Conservation (phyloP, 2,329 filamentous ascomycete species). For the Rutstroemia sp. region DNA sequence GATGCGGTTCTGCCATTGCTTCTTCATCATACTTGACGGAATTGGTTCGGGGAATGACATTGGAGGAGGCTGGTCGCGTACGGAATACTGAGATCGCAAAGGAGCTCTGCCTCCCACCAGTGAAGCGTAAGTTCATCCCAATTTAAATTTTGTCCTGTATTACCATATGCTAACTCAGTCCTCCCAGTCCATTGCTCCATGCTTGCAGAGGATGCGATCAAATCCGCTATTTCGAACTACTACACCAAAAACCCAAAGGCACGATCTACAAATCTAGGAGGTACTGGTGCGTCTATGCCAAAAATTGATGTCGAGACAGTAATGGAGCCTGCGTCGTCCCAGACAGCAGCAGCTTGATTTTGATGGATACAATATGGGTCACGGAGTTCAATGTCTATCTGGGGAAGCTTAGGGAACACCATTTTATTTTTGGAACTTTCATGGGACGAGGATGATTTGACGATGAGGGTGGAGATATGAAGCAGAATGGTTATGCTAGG, state of each 20-base stretch:
- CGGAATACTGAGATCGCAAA: slow-evolving; percentile 98
- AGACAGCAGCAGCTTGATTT: slow-evolving; percentile 18
- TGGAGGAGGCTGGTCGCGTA: slow-evolving; percentile 88
- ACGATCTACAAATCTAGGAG: slow-evolving; percentile 66
- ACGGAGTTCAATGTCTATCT: not conserved
- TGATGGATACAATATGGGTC: not conserved
- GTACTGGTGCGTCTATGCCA: slow-evolving; percentile 63
- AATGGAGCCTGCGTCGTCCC: slow-evolving; percentile 31
- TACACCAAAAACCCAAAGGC: slow-evolving; percentile 83
- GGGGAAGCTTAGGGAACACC: not conserved
- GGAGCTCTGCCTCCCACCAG: slow-evolving; percentile 82
- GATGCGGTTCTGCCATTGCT: slow-evolving; percentile 90
- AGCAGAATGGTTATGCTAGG: no score
- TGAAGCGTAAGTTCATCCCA: slow-evolving; percentile 60
- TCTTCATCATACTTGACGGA: slow-evolving; percentile 92
- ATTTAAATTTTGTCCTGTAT: slow-evolving; percentile 2
- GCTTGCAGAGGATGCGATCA: slow-evolving; percentile 89
- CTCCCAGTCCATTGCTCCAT: slow-evolving; percentile 77
- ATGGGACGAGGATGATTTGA: no score
- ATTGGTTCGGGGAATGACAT: slow-evolving; percentile 88
- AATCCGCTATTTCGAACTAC: slow-evolving; percentile 85
- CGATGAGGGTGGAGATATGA: no score
- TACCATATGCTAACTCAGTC: slow-evolving; percentile 21
- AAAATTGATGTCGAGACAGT: slow-evolving; percentile 55
- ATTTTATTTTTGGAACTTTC: not conserved